Percentiles rank a stretch among this genome's conserved stretches.
Evolutionary conservation across 805 yeast species (phyloP).

Genomic region (Candida awuae): DNA sequence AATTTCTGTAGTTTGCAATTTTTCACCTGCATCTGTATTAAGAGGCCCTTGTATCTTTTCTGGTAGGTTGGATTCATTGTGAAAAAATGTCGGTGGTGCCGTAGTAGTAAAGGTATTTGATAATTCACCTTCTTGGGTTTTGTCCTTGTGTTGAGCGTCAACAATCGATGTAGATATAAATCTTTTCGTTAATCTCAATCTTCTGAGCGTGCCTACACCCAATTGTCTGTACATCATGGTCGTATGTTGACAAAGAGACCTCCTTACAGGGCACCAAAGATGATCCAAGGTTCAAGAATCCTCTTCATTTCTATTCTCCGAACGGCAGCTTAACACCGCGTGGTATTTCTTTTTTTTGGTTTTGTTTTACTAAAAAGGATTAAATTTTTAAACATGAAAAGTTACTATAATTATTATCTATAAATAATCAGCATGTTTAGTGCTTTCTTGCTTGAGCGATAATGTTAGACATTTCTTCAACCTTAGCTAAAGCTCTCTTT

Average conservation of each 20-base stretch:
- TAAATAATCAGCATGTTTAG: slow-evolving; percentile 31
- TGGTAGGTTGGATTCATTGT: slow-evolving; percentile 4
- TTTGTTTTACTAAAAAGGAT: neutral
- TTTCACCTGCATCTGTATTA: neutral
- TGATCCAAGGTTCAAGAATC: too few species aligned
- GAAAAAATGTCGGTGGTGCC: slow-evolving; percentile 7
- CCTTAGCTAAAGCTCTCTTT: slow-evolving; percentile 99
- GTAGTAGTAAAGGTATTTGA: too few species aligned
- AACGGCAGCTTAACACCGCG: too few species aligned
- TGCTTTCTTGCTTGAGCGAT: slow-evolving; percentile 97
- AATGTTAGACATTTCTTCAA: slow-evolving; percentile 95
- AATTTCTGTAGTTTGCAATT: neutral
- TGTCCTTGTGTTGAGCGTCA: too few species aligned
- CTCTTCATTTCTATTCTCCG: too few species aligned
- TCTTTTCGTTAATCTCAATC: too few species aligned
- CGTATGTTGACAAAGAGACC: too few species aligned
- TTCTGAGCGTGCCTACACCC: too few species aligned
- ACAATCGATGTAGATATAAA: too few species aligned
- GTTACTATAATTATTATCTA: neutral
- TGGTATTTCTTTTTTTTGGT: neutral
- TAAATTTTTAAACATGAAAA: neutral
- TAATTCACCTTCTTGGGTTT: too few species aligned
- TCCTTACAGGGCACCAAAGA: too few species aligned
- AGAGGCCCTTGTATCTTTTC: neutral
- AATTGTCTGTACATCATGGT: too few species aligned